Percentiles rank a stretch among this genome's conserved stretches.
Conservation (phyloP, 2,329 filamentous ascomycete species). For the Diaporthe australafricana region DNA sequence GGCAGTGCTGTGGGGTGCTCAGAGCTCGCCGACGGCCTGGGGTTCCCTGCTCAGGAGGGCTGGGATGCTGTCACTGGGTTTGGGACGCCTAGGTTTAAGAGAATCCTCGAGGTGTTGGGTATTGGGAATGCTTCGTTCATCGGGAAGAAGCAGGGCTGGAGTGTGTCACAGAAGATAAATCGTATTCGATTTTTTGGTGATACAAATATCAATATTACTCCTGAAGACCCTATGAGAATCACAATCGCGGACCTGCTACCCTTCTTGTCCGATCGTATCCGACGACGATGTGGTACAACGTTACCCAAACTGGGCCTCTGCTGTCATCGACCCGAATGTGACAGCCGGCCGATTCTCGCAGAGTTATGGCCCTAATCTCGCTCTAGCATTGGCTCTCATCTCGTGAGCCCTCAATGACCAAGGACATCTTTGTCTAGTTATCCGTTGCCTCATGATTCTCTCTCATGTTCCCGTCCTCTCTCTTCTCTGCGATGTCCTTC, state of each 20-base stretch:
- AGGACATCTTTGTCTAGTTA: not conserved
- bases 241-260: no score
- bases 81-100: constrained; percentile 52
- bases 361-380: no score
- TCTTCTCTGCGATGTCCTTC: no score
- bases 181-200: not conserved
- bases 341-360: no score
- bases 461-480: no score
- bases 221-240: no score
- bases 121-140: constrained; percentile 23
- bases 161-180: not conserved
- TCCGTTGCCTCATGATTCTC: not conserved
- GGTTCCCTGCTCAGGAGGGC: constrained; percentile 51
- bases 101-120: constrained; percentile 26
- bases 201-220: not conserved
- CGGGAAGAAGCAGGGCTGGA: constrained; percentile 27
- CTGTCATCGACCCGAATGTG: no score
- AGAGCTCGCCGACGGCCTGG: constrained; percentile 30
- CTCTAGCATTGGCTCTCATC: not conserved
- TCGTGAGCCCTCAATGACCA: no score
- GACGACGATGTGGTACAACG: no score
- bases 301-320: no score
- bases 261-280: no score
- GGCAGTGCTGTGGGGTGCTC: constrained; percentile 54
- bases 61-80: constrained; percentile 64